phyloP scores from a whole-genome alignment of 352 stramenopile species.

The Globisporangium canariense region DNA sequence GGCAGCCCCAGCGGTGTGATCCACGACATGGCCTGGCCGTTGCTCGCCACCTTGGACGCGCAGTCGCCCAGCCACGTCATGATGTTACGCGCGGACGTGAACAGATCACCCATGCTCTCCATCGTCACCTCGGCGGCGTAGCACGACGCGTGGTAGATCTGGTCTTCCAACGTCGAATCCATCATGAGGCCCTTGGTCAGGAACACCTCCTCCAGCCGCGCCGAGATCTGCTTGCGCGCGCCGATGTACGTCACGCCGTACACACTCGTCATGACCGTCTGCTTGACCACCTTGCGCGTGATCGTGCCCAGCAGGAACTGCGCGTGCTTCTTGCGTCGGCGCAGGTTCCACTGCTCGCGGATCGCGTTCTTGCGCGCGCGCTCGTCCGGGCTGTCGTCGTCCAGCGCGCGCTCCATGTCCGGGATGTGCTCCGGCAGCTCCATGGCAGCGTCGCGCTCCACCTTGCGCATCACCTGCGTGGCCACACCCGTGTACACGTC shows the following conservation, averaged over 20 bases:
- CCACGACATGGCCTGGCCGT: conserved; percentile 91
- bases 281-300: conserved; percentile 97
- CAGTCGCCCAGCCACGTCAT: conserved; percentile 90
- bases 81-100: conserved; percentile 88
- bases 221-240: conserved; percentile 97
- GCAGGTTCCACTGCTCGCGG: no score
- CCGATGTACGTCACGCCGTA: conserved; percentile 99
- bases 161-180: conserved; percentile 70
- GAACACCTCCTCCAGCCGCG: conserved; percentile 93
- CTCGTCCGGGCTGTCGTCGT: no score
- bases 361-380: no score
- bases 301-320: conserved; percentile 74
- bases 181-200: conserved; percentile 73
- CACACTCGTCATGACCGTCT: conserved; percentile 99
- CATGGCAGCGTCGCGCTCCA: conserved; percentile 61
- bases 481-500: conserved; percentile 98
- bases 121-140: conserved; percentile 96
- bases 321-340: conserved; percentile 42
- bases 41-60: conserved; percentile 64
- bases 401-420: conserved; percentile 26
- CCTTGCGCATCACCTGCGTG: conserved; percentile 73
- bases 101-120: conserved; percentile 95
- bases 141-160: conserved; percentile 83
- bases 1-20: no score
- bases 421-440: conserved; percentile 41